Base-by-base conservation (phyloP, 2,329 filamentous ascomycete genomes). In the Aspergillus thermomutatus region DNA sequence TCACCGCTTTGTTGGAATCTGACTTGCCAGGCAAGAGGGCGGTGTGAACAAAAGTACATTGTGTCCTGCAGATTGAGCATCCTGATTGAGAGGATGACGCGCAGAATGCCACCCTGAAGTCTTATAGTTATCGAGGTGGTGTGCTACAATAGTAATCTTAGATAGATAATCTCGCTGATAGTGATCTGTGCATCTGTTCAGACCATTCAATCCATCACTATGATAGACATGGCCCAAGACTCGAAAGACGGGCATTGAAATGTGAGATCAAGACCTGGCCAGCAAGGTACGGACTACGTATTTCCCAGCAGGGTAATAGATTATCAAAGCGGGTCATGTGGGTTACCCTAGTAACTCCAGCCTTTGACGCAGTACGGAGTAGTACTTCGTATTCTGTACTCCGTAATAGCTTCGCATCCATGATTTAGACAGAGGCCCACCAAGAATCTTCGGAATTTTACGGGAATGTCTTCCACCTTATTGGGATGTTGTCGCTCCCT, bases 261-360 rank as follows among this genome's bases (percentile, higher is more conserved):
- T 34, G 11, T 6, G 14, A n/a, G n/a, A n/a, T 47, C 45, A 47
- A 49, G 10, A 21, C 25, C 26, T 2, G 6, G 4, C 31, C 14
- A 34, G 31, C 31, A 49, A 23, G 19, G 47, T 43, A 43, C n/a
- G 19, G n/a, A n/a, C 8, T 21, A 10, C 6, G 40, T 43, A 21
- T 23, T 43, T 21, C 40, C 40, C 21, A 14, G 9, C 7, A 46
- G 21, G 23, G 21, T 17, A 26, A 7, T 17, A 7, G 19, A 46
- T 26, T 56, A 37, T 57, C 43, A 41, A 61, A 45, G 41, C 41
- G 41, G 57, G 55, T 60, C 57, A 60, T 59, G 55, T 55, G 60
- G 26, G 62, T 63, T 64, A 50, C 62, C 62, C 57, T 53, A 64
- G 62, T 61, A 60, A 63, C 62, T 64, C 55, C 57, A 50, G 54